Base-by-base conservation (phyloP, 371 early-diverging fungal genomes). In the Rhizomucor pusillus region DNA sequence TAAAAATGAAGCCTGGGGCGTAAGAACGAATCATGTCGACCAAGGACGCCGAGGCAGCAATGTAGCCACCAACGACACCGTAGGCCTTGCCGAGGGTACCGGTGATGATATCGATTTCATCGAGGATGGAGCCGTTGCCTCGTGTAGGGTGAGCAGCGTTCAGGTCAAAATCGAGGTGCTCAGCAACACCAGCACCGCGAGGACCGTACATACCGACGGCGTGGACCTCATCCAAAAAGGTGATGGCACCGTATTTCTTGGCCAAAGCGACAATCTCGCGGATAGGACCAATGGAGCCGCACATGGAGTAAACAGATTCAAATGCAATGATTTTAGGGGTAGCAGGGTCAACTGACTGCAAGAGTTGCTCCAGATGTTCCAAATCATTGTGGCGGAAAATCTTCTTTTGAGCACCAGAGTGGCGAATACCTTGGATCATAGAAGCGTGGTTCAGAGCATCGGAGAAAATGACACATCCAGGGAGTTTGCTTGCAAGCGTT, bases 1-100 rank as follows among this genome's bases (percentile, higher is more conserved):
- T 98, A 71, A 98, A 98, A 69, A 98, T 98, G 75, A 98, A 98
- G 39, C 99, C 99, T 36, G 98, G 98, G 9, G 99, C 99, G 69
- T 97, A 98, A 22, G 94, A 93, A 56, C 99, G 93, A 47, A 98
- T 86, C 92, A 96, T 90, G 71, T 98, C 99, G 29, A 97, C 91
- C 36, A 95, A 78, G 20, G 75, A 65, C 37, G 95, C 88, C 13
- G 91, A 91, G 23, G 81, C 96, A 24, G 97, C 98, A 73, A 97
- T 91, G 71, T 98, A 98, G 43, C 99, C 99, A 59, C 99, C 99
- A 39, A 98, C 98, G 33, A 95, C 90, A 60, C 99, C 99, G 72
- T 83, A 98, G 13, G 96, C 97, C 72, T 98, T 98, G 68, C 97
- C 99, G 18, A 98, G 88, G 2, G 99, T 98, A 49, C 99, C 99